A percentile compares a stretch with the other conserved stretches of the same genome.
Conservation (phyloP, 2,329 filamentous ascomycete genomes). For the Beauveria pseudobassiana region DNA sequence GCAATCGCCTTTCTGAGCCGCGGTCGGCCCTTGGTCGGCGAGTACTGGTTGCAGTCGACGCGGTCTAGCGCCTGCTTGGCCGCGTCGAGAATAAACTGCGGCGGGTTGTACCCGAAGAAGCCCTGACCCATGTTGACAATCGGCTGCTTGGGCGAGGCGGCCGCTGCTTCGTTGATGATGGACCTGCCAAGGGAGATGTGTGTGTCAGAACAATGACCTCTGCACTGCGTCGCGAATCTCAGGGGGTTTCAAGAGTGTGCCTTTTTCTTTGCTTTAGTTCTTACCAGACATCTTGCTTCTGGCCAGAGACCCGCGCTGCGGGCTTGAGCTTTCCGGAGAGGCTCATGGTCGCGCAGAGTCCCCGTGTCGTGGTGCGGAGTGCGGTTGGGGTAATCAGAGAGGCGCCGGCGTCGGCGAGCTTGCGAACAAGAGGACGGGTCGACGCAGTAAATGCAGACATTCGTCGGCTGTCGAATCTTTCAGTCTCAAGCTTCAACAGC, state of each 20-base stretch:
- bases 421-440: neutral
- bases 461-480: neutral
- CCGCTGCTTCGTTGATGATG: slow-evolving; percentile 59
- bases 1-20: slow-evolving; percentile 89
- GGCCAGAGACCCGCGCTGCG: slow-evolving; percentile 40
- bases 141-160: slow-evolving; percentile 54
- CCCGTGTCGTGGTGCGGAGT: slow-evolving; percentile 7
- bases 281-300: slow-evolving; percentile 47
- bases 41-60: slow-evolving; percentile 98
- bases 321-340: slow-evolving; percentile 40
- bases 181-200: slow-evolving; percentile 34
- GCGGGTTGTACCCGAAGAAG: slow-evolving; percentile 91
- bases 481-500: neutral
- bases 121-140: slow-evolving; percentile 58
- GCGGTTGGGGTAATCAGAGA: neutral
- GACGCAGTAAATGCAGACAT: slow-evolving; percentile 1
- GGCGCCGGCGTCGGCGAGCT: neutral
- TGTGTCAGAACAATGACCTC: no score
- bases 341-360: slow-evolving; percentile 30
- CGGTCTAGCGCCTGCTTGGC: slow-evolving; percentile 82
- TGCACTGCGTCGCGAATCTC: no score
- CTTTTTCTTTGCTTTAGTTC: slow-evolving; percentile 11
- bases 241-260: no score
- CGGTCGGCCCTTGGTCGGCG: slow-evolving; percentile 86
- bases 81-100: slow-evolving; percentile 80